Percentiles rank a stretch among this genome's conserved stretches.
phyloP scores from a whole-genome alignment of 805 yeast genomes.

The Naumovozyma castellii region DNA sequence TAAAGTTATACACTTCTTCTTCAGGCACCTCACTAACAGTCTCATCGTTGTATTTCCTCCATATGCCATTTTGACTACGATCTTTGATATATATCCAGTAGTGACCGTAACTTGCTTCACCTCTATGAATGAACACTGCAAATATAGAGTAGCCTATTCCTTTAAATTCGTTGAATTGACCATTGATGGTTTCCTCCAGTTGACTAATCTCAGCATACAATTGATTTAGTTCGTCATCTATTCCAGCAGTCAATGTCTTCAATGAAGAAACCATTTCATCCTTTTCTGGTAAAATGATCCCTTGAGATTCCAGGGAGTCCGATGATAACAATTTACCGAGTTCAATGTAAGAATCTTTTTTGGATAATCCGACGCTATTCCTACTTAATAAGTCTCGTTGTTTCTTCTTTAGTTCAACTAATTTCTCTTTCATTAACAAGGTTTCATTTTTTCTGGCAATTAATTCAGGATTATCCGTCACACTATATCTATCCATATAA shows the following conservation, averaged over 20 bases:
- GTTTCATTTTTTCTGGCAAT: constrained; percentile 47
- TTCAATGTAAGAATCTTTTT: constrained; percentile 43
- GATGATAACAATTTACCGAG: constrained; percentile 49
- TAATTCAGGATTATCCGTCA: constrained; percentile 49
- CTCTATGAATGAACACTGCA: constrained; percentile 90
- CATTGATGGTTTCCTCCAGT: constrained; percentile 41
- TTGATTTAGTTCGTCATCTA: constrained; percentile 38
- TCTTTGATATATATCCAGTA: constrained; percentile 93
- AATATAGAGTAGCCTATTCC: constrained; percentile 71
- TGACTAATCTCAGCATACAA: constrained; percentile 36
- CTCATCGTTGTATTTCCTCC: constrained; percentile 91
- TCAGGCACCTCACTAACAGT: constrained; percentile 71
- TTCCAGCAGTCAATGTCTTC: constrained; percentile 35
- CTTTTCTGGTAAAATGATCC: constrained; percentile 29
- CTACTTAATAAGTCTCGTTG: constrained; percentile 35
- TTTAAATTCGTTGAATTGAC: constrained; percentile 54
- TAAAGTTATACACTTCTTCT: constrained; percentile 57
- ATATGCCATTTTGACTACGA: constrained; percentile 46
- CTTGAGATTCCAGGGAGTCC: constrained; percentile 35
- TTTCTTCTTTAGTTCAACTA: constrained; percentile 36
- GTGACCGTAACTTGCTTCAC: constrained; percentile 93
- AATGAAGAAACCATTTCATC: constrained; percentile 24
- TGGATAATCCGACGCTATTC: constrained; percentile 43
- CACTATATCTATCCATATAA: constrained; percentile 82
- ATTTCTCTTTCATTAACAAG: constrained; percentile 47